Evolutionary conservation across 108 stramenopile genomes (phyloP).

Genomic region (Bacterosira constricta): DNA sequence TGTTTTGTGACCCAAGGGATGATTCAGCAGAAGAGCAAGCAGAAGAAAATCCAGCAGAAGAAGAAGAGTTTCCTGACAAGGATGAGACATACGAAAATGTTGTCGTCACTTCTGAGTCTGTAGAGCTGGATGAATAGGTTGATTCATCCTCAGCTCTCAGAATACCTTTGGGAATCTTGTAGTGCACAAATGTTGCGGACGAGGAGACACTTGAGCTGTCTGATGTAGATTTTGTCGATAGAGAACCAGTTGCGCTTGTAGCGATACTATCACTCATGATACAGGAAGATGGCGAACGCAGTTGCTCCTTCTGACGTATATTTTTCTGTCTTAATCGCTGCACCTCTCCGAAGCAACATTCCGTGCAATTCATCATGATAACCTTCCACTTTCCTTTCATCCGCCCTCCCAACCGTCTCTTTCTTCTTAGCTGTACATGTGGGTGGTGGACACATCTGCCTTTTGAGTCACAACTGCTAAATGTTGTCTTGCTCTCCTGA

Average conservation of each 20-base stretch:
- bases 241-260: neutral
- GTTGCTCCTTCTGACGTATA: neutral
- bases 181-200: neutral
- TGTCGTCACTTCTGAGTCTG: neutral
- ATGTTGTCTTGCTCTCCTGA: neutral
- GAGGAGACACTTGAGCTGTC: neutral
- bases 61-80: neutral
- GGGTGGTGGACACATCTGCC: slow-evolving; percentile 9
- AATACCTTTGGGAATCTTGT: neutral
- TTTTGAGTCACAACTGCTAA: neutral
- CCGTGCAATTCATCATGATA: neutral
- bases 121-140: neutral
- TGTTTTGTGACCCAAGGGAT: neutral
- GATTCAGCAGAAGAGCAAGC: neutral
- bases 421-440: neutral
- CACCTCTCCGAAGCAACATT: slow-evolving; percentile 8
- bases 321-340: neutral
- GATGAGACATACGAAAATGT: neutral
- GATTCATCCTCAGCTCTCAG: neutral
- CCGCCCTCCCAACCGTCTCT: neutral
- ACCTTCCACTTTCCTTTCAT: slow-evolving; percentile 1
- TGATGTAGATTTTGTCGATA: neutral
- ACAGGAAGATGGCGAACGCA: no score
- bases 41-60: neutral
- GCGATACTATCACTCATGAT: neutral